phyloP scores from a whole-genome alignment of 345 rosid species.

The Noccaea bulbosa region DNA sequence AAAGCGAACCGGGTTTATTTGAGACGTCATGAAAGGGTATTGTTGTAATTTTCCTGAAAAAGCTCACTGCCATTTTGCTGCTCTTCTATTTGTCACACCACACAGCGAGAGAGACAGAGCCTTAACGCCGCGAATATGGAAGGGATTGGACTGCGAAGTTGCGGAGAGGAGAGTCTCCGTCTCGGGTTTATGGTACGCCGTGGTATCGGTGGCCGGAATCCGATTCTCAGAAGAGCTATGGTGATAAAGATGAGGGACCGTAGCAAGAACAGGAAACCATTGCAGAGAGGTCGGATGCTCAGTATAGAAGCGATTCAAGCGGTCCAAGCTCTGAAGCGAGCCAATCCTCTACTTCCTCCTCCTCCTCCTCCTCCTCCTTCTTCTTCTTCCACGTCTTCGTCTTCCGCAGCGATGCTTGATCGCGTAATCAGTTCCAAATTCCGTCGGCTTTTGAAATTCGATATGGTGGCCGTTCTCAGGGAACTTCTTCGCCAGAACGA shows the following conservation, averaged over 20 bases:
- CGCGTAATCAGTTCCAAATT: constrained; percentile 52
- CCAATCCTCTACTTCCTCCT: constrained; percentile 39
- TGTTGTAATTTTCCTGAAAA: not conserved
- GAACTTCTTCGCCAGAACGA: constrained; percentile 80
- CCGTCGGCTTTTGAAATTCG: constrained; percentile 76
- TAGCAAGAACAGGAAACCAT: constrained; percentile 72
- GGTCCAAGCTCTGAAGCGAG: constrained; percentile 76
- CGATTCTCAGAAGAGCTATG: constrained; percentile 29
- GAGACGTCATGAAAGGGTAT: constrained; percentile 20
- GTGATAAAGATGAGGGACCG: constrained; percentile 63
- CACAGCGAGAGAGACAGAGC: constrained; percentile 1
- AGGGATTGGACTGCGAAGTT: constrained; percentile 37
- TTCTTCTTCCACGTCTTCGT: constrained; percentile 19
- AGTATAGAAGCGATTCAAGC: constrained; percentile 87
- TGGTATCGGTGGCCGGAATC: not conserved
- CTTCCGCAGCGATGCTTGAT: constrained; percentile 38
- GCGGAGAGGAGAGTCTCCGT: constrained; percentile 28
- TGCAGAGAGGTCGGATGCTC: constrained; percentile 77
- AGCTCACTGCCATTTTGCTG: not conserved
- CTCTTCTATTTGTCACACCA: not conserved
- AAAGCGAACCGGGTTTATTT: not conserved
- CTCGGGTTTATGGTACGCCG: not conserved
- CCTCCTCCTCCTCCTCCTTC: constrained; percentile 6
- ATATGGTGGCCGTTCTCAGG: constrained; percentile 79
- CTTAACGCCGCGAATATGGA: constrained; percentile 35